Evolutionary conservation across 2,329 filamentous ascomycete species (phyloP), one percentile per base, ranked within the genome.

Genomic region (Ceratocystis eucalypticola): DNA sequence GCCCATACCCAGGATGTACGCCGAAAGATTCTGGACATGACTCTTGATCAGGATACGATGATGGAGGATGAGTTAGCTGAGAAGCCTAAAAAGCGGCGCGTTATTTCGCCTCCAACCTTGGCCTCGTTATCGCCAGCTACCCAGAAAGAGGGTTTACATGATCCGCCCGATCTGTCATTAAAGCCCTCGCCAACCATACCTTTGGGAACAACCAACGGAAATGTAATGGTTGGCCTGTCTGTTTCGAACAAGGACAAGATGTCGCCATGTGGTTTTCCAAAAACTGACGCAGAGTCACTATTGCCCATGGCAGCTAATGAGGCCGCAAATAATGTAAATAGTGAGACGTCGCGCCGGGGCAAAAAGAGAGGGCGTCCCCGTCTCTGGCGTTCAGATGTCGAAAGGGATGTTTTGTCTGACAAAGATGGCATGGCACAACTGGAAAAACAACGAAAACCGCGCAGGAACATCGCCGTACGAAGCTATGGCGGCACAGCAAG

Each of bases 41-140:
- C 46, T 25, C 15, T 64, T 3, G 28, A 25, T n/a, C 4, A 28
- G 12, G 62, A 64, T 22, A 45, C 62, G 2, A 37, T 55, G 46
- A 46, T 33, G 20, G 28, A 45, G n/a, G 50, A 65, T 12, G 57
- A 65, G 22, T 37, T 62, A 25, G 22, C 46, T 17, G 62, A 67
- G 44, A 30, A 46, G 57, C 63, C 63, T 2, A 41, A 46, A 6
- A 67, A 65, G 41, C 66, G 63, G 10, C 62, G 46, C 25, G 30
- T 64, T 20, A 33, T 64, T 7, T 37, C 53, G 10, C 28, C 53
- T 20, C 53, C 53, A 33, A 33, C 25, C 20, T n/a, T 59, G 25
- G 25, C 53, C 12, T 59, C 17, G 2, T 10, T 33, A 7, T 30
- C 25, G n/a, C 7, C 53, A 3, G 17, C 25, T 59, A n/a, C 53